Evolutionary conservation across 768 basidiomycete genomes (phyloP).

Genomic region (Piloderma croceum): DNA sequence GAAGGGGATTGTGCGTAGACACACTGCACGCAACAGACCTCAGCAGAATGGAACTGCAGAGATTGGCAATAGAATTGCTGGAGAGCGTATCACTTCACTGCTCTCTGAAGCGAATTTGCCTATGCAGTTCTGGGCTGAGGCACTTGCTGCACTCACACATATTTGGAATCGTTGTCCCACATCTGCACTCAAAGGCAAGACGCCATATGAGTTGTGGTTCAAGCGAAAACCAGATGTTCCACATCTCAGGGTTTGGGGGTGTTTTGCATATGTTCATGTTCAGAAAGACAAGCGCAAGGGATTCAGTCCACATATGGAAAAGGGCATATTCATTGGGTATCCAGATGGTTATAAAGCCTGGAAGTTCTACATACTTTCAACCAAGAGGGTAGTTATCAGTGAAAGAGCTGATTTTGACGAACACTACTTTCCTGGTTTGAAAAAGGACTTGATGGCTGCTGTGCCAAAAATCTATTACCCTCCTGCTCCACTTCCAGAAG

Average conservation of each 20-base stretch:
- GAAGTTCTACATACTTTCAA: conserved; percentile 21
- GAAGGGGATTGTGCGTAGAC: conserved; percentile 2
- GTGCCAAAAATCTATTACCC: neutral
- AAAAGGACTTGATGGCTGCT: too few relatives aligned
- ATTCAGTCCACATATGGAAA: conserved; percentile 15
- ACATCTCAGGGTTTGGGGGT: conserved; percentile 33
- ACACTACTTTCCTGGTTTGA: conserved; percentile 16
- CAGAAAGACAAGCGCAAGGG: conserved; percentile 29
- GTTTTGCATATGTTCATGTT: conserved; percentile 33
- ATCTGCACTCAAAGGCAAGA: conserved; percentile 1
- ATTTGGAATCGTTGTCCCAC: conserved; percentile 12
- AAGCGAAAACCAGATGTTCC: conserved; percentile 21
- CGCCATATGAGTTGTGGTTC: conserved; percentile 9
- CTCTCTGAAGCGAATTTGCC: conserved; percentile 9
- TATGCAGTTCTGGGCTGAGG: conserved; percentile 7
- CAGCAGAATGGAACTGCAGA: conserved; percentile 17
- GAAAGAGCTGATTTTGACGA: conserved; percentile 20
- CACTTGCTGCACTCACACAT: conserved; percentile 3
- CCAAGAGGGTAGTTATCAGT: neutral
- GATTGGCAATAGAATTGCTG: conserved; percentile 13
- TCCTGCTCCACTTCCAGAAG: neutral
- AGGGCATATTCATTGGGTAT: conserved; percentile 38
- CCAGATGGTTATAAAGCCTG: conserved; percentile 28
- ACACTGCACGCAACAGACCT: conserved; percentile 8
- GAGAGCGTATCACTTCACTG: conserved; percentile 8